These are phyloP conservation scores for Starmerella sirachaensis DNA, from an alignment of 805 yeast genomes.

Conservation along the genomic window DNA sequence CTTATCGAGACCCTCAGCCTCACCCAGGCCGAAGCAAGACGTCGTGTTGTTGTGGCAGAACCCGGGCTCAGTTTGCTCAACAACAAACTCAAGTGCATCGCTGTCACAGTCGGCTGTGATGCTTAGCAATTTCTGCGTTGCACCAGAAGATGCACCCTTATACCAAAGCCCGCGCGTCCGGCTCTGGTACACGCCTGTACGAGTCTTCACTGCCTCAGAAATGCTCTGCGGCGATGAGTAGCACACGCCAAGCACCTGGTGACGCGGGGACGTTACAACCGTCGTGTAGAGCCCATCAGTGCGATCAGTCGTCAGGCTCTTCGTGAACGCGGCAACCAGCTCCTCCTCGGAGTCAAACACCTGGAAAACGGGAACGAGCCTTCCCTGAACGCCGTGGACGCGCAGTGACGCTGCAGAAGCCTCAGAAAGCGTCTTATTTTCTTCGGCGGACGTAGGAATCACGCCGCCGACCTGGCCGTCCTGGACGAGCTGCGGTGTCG, in stretches of 20 bases:
- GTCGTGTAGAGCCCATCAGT: slow-evolving; percentile 78
- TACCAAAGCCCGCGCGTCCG: slow-evolving; percentile 86
- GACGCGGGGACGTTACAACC: slow-evolving; percentile 55
- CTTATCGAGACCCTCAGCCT: slow-evolving; percentile 50
- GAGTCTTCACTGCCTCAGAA: slow-evolving; percentile 63
- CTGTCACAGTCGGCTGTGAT: slow-evolving; percentile 81
- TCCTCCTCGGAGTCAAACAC: slow-evolving; percentile 11
- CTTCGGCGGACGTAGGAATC: slow-evolving; percentile 5
- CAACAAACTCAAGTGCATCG: slow-evolving; percentile 79
- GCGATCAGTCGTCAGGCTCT: slow-evolving; percentile 42
- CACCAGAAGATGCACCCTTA: slow-evolving; percentile 94
- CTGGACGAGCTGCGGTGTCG: slow-evolving; percentile 7
- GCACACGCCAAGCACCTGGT: slow-evolving; percentile 75
- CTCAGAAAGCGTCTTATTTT: slow-evolving; percentile 12
- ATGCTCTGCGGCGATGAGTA: slow-evolving; percentile 80
- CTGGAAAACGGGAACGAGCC: slow-evolving; percentile 18
- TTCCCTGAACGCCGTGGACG: too few species aligned
- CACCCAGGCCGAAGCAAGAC: slow-evolving; percentile 61
- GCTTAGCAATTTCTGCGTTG: slow-evolving; percentile 63
- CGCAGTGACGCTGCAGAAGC: too few species aligned
- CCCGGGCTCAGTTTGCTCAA: slow-evolving; percentile 74
- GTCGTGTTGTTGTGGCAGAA: slow-evolving; percentile 80
- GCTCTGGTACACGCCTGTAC: slow-evolving; percentile 87
- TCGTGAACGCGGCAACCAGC: slow-evolving; percentile 9
- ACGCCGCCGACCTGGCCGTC: slow-evolving; percentile 18